Percentiles rank a stretch among this genome's conserved stretches.
These are phyloP conservation scores for Cyberlindnera mrakii DNA, from an alignment of 805 yeast genomes.

Conservation along the genomic window DNA sequence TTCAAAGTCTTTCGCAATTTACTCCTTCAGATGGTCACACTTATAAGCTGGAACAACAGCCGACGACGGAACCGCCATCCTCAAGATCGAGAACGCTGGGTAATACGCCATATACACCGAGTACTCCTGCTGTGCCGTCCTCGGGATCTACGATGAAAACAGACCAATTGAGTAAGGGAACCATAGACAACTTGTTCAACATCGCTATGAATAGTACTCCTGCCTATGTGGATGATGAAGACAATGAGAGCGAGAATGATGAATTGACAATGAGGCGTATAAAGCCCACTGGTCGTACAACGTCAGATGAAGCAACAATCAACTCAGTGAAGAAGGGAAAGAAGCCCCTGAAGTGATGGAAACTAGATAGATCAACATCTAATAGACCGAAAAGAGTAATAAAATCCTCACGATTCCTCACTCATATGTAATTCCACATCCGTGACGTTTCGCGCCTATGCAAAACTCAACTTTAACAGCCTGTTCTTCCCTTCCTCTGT, in stretches of 20 bases:
- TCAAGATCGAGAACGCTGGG: slow-evolving; percentile 20
- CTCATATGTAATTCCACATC: neutral
- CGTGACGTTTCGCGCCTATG: too few relatives aligned
- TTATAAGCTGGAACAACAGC: slow-evolving; percentile 23
- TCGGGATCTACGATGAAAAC: neutral
- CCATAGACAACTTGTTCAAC: slow-evolving; percentile 21
- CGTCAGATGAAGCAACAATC: slow-evolving; percentile 11
- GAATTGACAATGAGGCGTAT: neutral
- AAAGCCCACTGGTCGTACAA: slow-evolving; percentile 7
- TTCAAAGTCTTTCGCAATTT: slow-evolving; percentile 46
- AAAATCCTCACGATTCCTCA: too few relatives aligned
- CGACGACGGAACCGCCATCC: slow-evolving; percentile 5
- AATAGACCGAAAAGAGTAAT: too few relatives aligned
- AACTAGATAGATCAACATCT: too few relatives aligned
- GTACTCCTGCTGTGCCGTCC: slow-evolving; percentile 13
- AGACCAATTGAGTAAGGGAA: slow-evolving; percentile 14
- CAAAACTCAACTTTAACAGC: too few relatives aligned
- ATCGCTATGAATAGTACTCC: slow-evolving; percentile 20
- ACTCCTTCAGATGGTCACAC: slow-evolving; percentile 58
- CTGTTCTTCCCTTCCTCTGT: neutral
- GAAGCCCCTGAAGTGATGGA: slow-evolving; percentile 3
- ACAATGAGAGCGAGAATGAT: slow-evolving; percentile 6
- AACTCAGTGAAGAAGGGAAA: slow-evolving; percentile 13
- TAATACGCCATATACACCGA: slow-evolving; percentile 23
- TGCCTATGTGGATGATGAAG: slow-evolving; percentile 14